Evolutionary conservation across 2,329 filamentous ascomycete genomes (phyloP), one percentile per base, ranked within the genome.

Genomic region (Periconia digitata): DNA sequence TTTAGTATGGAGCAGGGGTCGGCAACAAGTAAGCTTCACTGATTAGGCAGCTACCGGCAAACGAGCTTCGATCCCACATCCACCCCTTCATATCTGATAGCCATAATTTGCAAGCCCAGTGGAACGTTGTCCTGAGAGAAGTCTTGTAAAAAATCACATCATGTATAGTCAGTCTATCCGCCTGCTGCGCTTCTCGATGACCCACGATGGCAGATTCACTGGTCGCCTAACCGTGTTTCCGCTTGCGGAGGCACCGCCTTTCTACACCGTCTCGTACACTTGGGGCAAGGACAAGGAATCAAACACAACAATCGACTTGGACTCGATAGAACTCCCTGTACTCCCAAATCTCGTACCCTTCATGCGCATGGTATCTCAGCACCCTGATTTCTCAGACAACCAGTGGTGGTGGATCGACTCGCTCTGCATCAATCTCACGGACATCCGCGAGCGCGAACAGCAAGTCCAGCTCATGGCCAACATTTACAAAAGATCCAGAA

Each of bases 391-490:
- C 42, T 16, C 52, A 1, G 40, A 53, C 6, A 41, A 44, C 3
- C 51, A 63, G 24, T 66, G 61, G 63, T 68, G 63, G 62, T 68
- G 64, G 65, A 63, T 69, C 5, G 65, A 70, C 38, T 58, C 54
- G 10, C 44, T 70, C 1, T 64, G 60, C 24, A 66, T 70, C 43
- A 65, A 69, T 37, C 55, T 65, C 6, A 40, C 49, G 8, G 58
- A 68, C 48, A 43, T 47, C 3, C 23, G 54, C 16, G 62, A 70
- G 47, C 55, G 60, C 15, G 59, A 56, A n/a, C 36, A 51, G 24
- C 66, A 70, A 37, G 60, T 69, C 13, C 56, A 54, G n/a, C 60
- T 70, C 29, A 68, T 69, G 65, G 59, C 59, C 5, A 50, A 64
- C 1, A 66, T 70, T 16, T 70, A 67, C 44, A 58, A 48, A 35